Base-by-base conservation (phyloP, 495 filamentous ascomycete genomes). In the Xylaria acuta region DNA sequence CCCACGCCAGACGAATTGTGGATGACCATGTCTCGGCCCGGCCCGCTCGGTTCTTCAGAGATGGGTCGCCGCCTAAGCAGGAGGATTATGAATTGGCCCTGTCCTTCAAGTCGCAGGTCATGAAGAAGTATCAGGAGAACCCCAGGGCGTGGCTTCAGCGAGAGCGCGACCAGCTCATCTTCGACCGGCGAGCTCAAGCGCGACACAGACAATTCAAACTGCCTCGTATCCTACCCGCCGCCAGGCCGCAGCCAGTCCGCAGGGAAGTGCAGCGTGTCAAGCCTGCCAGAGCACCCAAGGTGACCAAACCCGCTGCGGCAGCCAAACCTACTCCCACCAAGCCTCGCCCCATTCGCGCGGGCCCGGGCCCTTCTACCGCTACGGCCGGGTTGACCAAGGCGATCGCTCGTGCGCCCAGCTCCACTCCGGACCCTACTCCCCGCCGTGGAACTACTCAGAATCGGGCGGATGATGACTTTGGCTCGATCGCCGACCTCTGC, bases 401-500 rank as follows among this genome's bases (percentile, higher is more conserved):
- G 72, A 34, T 69, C 72, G 49, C 69, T 70, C 43, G 70, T 63
- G 45, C 75, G 65, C 41, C 73, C 43, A 83, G 80, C 69, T 62
- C 82, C 60, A 82, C 84, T 34, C 84, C 84, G 2, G 84, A 86
- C 71, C 83, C 83, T 5, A 69, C 77, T 58, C 78, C 82, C 3
- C 77, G 78, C 20, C 79, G 83, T 32, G 80, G 78, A 0, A 80
- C 82, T 3, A 82, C 83, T 1, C 83, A 80, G 8, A 93, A 91
- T 73, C 88, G 93, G 25, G 94, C 97, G 80, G 94, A 97, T 79
- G 93, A 90, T 78, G 92, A 97, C 80, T 98, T 93, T 82, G 84
- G 88, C n/a, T 84, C 91, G 45, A 85, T 98, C 32, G 84, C 87
- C 40, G 91, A 98, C 80, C 92, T 86, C 79, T 91, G 90, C n/a